Evolutionary conservation across 306 rosid species (phyloP).

Genomic region (Vicia villosa): DNA sequence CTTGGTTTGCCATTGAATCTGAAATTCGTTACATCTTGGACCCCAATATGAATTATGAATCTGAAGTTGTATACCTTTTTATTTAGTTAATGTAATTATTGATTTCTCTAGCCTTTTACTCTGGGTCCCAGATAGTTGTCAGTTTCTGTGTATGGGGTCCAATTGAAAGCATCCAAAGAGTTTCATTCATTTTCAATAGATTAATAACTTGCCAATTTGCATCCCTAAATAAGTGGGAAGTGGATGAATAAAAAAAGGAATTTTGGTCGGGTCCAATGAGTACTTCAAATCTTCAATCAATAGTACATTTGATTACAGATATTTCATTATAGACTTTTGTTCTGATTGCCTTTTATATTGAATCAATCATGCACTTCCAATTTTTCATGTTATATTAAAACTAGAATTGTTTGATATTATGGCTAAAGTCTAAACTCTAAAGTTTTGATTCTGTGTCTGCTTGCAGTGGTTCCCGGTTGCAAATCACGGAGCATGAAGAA

Average conservation of each 20-base stretch:
- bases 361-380: neutral
- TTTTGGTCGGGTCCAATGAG: conserved; percentile 8
- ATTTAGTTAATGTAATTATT: conserved; percentile 19
- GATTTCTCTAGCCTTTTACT: neutral
- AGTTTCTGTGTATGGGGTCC: conserved; percentile 39
- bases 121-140: conserved; percentile 31
- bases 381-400: neutral
- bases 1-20: conserved; percentile 33
- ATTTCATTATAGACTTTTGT: conserved; percentile 14
- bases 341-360: conserved; percentile 14
- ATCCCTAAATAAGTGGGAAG: conserved; percentile 27
- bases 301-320: conserved; percentile 15
- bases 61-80: conserved; percentile 17
- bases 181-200: conserved; percentile 23
- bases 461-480: conserved; percentile 71
- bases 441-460: neutral
- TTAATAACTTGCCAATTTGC: conserved; percentile 40
- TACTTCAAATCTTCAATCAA: too few relatives aligned
- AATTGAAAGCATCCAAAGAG: conserved; percentile 35
- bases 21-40: conserved; percentile 42
- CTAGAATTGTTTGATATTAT: neutral
- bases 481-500: conserved; percentile 58
- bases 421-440: conserved; percentile 31
- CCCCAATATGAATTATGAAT: conserved; percentile 21
- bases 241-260: neutral